Evolutionary conservation across 2,329 filamentous ascomycete species (phyloP), one percentile per base, ranked within the genome.

Genomic region (Sordariomycetes sp.): DNA sequence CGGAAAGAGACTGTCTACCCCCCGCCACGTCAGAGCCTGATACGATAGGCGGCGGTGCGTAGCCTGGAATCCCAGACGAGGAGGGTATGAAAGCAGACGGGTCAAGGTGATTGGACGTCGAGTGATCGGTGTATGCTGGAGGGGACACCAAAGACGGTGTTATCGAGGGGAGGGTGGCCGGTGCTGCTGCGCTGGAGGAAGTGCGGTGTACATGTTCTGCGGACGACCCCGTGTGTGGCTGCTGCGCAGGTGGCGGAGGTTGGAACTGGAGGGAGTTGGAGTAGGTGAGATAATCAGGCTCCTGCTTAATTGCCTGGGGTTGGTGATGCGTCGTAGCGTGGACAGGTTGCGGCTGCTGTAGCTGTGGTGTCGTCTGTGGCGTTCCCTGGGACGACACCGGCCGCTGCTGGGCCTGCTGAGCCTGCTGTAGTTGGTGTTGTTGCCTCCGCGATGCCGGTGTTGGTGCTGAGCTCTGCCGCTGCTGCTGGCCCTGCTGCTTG

Each of bases 401-500:
- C 2, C 10, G 16, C 4, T 59, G 57, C 37, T 48, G 57, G 1
- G 34, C 51, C 22, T 34, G 28, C 40, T 58, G 55, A 11, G 37
- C 46, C 8, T 58, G 56, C 48, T 54, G 57, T 25, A 22, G 25
- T 24, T 24, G 57, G 1, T 54, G 57, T 16, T 35, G 57, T 4
- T 35, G 51, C 14, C 34, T 28, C 24, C 40, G 48, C n/a, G 24
- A 50, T 34, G 55, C 22, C 25, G 40, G n/a, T 8, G 37, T 40
- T 51, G 52, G 20, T 51, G 57, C 37, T 48, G 57, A 18, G 22
- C 51, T 3, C 20, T 35, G 57, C 24, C 51, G 58, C 16, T 60
- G 61, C 18, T 56, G 74, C 55, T 60, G 61, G 65, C 87, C 83
- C 62, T 86, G 82, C 64, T 82, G 82, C 72, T 90, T 89, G 76